Evolutionary conservation across 345 rosid genomes (phyloP).

Genomic region (Pistacia vera): DNA sequence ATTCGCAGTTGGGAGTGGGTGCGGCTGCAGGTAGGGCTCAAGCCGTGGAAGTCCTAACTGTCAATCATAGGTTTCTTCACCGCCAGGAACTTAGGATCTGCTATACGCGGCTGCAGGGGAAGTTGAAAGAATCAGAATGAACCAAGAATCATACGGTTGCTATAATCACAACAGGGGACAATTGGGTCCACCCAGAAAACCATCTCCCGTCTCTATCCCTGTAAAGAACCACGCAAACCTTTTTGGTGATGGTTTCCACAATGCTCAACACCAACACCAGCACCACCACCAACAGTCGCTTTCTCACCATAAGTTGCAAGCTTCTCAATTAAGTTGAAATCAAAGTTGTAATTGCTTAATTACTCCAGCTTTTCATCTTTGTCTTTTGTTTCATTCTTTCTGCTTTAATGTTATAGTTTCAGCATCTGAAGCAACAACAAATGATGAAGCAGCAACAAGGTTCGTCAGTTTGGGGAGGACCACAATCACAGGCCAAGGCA

Average conservation of each 20-base stretch:
- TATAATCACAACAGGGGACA: slow-evolving; percentile 31
- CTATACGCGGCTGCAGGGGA: slow-evolving; percentile 61
- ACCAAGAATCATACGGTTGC: slow-evolving; percentile 20
- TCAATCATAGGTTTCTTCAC: slow-evolving; percentile 30
- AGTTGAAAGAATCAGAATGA: slow-evolving; percentile 42
- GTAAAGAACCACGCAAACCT: slow-evolving; percentile 27
- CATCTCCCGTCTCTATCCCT: slow-evolving; percentile 33
- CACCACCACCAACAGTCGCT: slow-evolving; percentile 37
- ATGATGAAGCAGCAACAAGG: slow-evolving; percentile 21
- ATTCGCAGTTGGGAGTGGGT: slow-evolving; percentile 38
- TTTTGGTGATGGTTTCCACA: slow-evolving; percentile 17
- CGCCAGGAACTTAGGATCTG: slow-evolving; percentile 57
- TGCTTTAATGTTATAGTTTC: slow-evolving; percentile 37
- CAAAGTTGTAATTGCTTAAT: background rate
- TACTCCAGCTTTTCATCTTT: background rate
- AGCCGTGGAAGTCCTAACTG: slow-evolving; percentile 34
- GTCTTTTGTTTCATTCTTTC: background rate
- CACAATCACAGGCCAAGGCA: slow-evolving; percentile 10
- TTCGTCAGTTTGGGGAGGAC: slow-evolving; percentile 30
- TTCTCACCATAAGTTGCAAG: slow-evolving; percentile 57
- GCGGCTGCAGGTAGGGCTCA: slow-evolving; percentile 36
- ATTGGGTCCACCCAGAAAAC: slow-evolving; percentile 28
- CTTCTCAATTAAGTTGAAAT: slow-evolving; percentile 44
- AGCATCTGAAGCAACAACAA: slow-evolving; percentile 51
- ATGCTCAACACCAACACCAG: background rate